A percentile compares a stretch with the other conserved stretches of the same genome.
These are phyloP conservation scores for Cryptococcus sp. DNA, from an alignment of 1,284 basidiomycete genomes.

Conservation along the genomic window DNA sequence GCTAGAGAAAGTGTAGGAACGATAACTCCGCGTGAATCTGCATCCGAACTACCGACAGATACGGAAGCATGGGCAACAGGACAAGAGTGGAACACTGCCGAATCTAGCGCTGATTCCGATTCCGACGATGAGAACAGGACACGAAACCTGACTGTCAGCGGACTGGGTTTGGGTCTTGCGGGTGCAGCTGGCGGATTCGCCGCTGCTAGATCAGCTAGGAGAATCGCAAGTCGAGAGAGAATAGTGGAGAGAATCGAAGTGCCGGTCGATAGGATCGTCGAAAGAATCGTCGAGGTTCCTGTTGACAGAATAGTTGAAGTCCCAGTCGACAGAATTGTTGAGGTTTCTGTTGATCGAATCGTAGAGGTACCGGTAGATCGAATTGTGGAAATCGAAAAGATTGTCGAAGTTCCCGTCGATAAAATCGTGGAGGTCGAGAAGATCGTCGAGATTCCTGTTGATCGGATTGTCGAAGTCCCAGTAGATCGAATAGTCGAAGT, in stretches of 20 bases:
- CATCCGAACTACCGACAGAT: constrained; percentile 57
- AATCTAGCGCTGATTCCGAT: constrained; percentile 55
- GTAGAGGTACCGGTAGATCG: constrained; percentile 36
- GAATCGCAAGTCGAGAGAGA: constrained; percentile 28
- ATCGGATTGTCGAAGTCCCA: constrained; percentile 41
- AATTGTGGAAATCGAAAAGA: constrained; percentile 38
- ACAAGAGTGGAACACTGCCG: constrained; percentile 42
- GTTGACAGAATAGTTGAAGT: constrained; percentile 36
- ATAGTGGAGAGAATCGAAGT: constrained; percentile 25
- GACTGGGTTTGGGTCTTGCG: constrained; percentile 15
- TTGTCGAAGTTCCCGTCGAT: constrained; percentile 41
- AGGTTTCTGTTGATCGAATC: constrained; percentile 29
- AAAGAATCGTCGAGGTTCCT: constrained; percentile 23
- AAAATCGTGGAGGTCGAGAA: constrained; percentile 38
- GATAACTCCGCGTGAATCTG: constrained; percentile 58
- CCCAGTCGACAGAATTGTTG: constrained; percentile 25
- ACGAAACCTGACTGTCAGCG: constrained; percentile 10
- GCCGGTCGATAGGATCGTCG: constrained; percentile 40
- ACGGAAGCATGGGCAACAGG: constrained; percentile 40
- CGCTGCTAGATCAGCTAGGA: constrained; percentile 24
- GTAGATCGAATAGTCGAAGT: constrained; percentile 19
- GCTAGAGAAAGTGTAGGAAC: constrained; percentile 67
- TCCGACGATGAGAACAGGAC: constrained; percentile 40
- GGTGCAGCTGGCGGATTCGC: constrained; percentile 25
- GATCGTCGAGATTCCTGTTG: constrained; percentile 14